These are phyloP conservation scores for Daldinia childiae DNA, from an alignment of 495 filamentous ascomycete genomes.

Conservation along the genomic window DNA sequence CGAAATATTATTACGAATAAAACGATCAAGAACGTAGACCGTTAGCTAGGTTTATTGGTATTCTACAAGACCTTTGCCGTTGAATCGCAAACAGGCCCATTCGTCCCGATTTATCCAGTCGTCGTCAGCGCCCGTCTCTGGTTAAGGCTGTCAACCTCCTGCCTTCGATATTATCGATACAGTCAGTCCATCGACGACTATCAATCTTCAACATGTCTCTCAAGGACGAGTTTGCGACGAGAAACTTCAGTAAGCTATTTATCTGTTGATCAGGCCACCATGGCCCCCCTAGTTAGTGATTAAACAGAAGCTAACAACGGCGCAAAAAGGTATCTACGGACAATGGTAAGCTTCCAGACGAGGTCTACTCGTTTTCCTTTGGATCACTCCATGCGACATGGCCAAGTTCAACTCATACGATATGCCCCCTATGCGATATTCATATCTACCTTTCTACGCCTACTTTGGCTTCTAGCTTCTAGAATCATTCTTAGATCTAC, in stretches of 20 bases:
- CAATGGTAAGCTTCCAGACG: constrained; percentile 82
- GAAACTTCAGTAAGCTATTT: constrained; percentile 92
- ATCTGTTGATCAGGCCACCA: constrained; percentile 4
- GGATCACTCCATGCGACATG: background rate
- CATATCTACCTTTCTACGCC: background rate
- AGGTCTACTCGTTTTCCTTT: background rate
- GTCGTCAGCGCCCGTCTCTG: constrained; percentile 27
- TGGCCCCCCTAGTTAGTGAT: constrained; percentile 3
- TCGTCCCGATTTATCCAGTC: constrained; percentile 30
- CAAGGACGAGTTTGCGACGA: constrained; percentile 83
- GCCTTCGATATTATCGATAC: constrained; percentile 20
- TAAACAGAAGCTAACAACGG: constrained; percentile 31
- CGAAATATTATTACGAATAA: constrained; percentile 27
- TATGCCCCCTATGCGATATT: constrained; percentile 2
- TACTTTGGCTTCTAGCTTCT: background rate
- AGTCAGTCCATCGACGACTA: background rate
- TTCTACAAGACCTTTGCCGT: background rate
- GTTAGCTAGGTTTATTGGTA: background rate
- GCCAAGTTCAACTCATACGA: constrained; percentile 1
- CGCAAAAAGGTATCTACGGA: constrained; percentile 88
- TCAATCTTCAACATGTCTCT: constrained; percentile 57
- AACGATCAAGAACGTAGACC: constrained; percentile 7
- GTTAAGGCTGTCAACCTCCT: background rate
- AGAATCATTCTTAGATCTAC: background rate
- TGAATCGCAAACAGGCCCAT: constrained; percentile 31